Percentiles rank a stretch among this genome's conserved stretches.
phyloP scores from a whole-genome alignment of 2,329 filamentous ascomycete species.

The Botrytis byssoidea region DNA sequence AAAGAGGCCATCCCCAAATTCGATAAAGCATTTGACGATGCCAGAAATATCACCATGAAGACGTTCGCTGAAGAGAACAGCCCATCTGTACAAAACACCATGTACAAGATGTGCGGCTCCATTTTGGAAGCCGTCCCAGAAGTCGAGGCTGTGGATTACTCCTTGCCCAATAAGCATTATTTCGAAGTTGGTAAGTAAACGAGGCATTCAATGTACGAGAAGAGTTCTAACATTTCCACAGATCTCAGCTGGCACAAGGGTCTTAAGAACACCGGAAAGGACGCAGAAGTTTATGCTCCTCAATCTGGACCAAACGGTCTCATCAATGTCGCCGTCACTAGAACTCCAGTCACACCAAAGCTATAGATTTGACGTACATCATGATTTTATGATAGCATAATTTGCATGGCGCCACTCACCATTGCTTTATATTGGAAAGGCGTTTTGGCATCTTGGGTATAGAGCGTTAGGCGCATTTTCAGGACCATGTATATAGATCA shows the following conservation, averaged over 20 bases:
- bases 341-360: slow-evolving; percentile 39
- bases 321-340: slow-evolving; percentile 86
- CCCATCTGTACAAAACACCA: slow-evolving; percentile 91
- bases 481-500: background rate
- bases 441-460: slow-evolving; percentile 5
- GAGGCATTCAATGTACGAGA: background rate
- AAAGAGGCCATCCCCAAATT: slow-evolving; percentile 64
- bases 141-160: slow-evolving; percentile 73
- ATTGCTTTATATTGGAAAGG: slow-evolving; percentile 7
- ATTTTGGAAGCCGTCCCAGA: slow-evolving; percentile 75
- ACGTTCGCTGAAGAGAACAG: slow-evolving; percentile 88
- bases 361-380: slow-evolving; percentile 27
- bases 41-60: slow-evolving; percentile 83
- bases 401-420: background rate
- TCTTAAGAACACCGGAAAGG: slow-evolving; percentile 88
- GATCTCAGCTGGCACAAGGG: slow-evolving; percentile 97
- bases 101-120: slow-evolving; percentile 97
- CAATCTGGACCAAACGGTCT: slow-evolving; percentile 92
- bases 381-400: background rate
- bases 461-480: slow-evolving; percentile 13
- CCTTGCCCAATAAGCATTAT: slow-evolving; percentile 97
- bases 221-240: slow-evolving; percentile 40
- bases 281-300: slow-evolving; percentile 93
- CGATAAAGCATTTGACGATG: slow-evolving; percentile 73
- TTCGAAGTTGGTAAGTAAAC: slow-evolving; percentile 79